A percentile compares a stretch with the other conserved stretches of the same genome.
phyloP scores from a whole-genome alignment of 495 filamentous ascomycete genomes.

The Jackrogersella multiformis region DNA sequence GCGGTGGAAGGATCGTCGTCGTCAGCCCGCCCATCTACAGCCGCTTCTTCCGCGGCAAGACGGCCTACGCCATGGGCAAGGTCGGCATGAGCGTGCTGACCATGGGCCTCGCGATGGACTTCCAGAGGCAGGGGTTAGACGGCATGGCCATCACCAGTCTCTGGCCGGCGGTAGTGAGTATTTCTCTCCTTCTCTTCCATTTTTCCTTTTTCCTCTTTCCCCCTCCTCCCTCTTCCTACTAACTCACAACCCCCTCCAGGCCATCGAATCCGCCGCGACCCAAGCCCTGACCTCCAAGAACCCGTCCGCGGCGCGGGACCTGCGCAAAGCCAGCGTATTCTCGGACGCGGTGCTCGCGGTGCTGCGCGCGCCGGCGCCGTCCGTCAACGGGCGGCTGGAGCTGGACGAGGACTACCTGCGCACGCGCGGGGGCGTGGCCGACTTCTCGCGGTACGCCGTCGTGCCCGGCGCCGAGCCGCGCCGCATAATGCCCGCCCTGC shows the following conservation, averaged over 20 bases:
- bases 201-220: not conserved
- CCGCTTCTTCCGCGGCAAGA: constrained; percentile 86
- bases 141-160: constrained; percentile 83
- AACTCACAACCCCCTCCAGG: constrained; percentile 46
- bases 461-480: constrained; percentile 71
- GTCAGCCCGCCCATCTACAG: constrained; percentile 88
- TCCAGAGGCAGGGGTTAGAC: constrained; percentile 67
- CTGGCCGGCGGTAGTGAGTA: constrained; percentile 78
- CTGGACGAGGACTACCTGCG: constrained; percentile 88
- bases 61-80: constrained; percentile 88
- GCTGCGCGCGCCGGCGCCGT: constrained; percentile 65
- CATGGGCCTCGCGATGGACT: constrained; percentile 86
- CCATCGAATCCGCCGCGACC: constrained; percentile 80
- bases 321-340: constrained; percentile 78
- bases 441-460: constrained; percentile 79
- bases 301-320: constrained; percentile 58
- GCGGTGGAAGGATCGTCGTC: constrained; percentile 75
- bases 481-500: constrained; percentile 78
- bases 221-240: not conserved
- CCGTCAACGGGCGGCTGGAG: constrained; percentile 75
- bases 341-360: constrained; percentile 83
- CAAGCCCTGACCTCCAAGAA: constrained; percentile 57
- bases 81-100: constrained; percentile 84
- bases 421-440: constrained; percentile 64
- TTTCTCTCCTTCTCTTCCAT: not conserved